Conservation (phyloP, 2,329 filamentous ascomycete species). For the Phaeophleospora eucalypticola region DNA sequence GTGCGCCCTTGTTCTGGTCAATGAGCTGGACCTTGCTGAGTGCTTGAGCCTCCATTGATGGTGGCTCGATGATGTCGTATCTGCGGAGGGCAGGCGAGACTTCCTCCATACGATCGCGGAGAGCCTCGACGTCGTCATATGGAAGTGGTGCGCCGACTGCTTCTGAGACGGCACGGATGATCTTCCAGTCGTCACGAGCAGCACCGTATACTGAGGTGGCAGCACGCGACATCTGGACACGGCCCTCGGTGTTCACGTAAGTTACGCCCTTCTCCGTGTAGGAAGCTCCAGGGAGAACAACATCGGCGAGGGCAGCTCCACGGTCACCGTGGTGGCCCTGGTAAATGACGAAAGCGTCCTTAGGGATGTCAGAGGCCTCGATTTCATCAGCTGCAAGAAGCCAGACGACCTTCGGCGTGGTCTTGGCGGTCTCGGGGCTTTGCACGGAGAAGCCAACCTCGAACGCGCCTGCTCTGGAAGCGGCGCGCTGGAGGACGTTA, state of each 20-base stretch:
- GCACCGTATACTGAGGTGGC: constrained; percentile 86
- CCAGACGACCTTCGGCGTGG: constrained; percentile 92
- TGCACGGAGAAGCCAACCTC: constrained; percentile 93
- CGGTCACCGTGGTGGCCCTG: constrained; percentile 96
- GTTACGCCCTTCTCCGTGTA: constrained; percentile 97
- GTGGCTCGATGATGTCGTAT: constrained; percentile 87
- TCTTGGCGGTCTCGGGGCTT: constrained; percentile 74
- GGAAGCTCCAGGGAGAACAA: constrained; percentile 87
- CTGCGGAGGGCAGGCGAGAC: constrained; percentile 84
- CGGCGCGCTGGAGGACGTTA: constrained; percentile 91
- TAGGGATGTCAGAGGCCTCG: constrained; percentile 77
- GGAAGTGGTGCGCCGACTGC: constrained; percentile 82
- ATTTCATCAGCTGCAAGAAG: constrained; percentile 94
- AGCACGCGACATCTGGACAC: constrained; percentile 87
- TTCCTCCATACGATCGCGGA: constrained; percentile 91
- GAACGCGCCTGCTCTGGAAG: constrained; percentile 87
- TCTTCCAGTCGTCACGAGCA: constrained; percentile 97
- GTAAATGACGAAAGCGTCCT: constrained; percentile 94
- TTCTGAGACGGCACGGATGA: constrained; percentile 86
- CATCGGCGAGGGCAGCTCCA: constrained; percentile 86
- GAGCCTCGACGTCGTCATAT: constrained; percentile 85
- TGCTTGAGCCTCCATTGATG: constrained; percentile 52
- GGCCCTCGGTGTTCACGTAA: constrained; percentile 96
- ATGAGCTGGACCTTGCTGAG: constrained; percentile 93
- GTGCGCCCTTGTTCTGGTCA: constrained; percentile 88